A percentile compares a stretch with the other conserved stretches of the same genome.
Evolutionary conservation across 257 asterid species (phyloP).

Genomic region (Solanum corneliomulleri): DNA sequence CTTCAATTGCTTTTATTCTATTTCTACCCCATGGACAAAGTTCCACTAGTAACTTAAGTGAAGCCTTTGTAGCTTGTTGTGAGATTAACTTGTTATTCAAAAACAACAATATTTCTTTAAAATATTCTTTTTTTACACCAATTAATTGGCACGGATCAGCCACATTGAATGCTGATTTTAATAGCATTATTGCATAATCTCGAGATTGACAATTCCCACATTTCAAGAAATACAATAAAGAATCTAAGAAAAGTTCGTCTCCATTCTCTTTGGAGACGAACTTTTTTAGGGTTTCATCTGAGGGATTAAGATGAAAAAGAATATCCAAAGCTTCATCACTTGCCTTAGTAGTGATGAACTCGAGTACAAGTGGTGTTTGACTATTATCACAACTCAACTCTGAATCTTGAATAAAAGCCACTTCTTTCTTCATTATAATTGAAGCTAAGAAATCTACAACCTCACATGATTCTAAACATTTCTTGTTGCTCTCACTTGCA

Average conservation of each 20-base stretch:
- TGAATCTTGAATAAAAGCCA: neutral
- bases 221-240: slow-evolving; percentile 21
- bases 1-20: slow-evolving; percentile 44
- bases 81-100: slow-evolving; percentile 24
- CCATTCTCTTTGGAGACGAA: neutral
- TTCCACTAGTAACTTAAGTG: slow-evolving; percentile 40
- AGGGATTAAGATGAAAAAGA: slow-evolving; percentile 26
- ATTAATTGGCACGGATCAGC: slow-evolving; percentile 36
- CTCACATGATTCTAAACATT: slow-evolving; percentile 25
- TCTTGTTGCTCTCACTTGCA: slow-evolving; percentile 13
- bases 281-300: slow-evolving; percentile 19
- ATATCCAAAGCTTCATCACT: slow-evolving; percentile 31
- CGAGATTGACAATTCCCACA: slow-evolving; percentile 21
- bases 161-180: slow-evolving; percentile 23
- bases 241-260: slow-evolving; percentile 5
- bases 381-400: neutral
- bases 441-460: slow-evolving; percentile 25
- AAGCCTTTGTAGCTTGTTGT: slow-evolving; percentile 24
- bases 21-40: slow-evolving; percentile 64
- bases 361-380: neutral
- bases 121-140: slow-evolving; percentile 12
- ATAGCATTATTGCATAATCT: slow-evolving; percentile 12
- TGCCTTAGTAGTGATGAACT: neutral
- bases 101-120: slow-evolving; percentile 10
- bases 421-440: slow-evolving; percentile 5